These are phyloP conservation scores for Aspergillus unguis DNA, from an alignment of 2,329 filamentous ascomycete species.

Conservation along the genomic window DNA sequence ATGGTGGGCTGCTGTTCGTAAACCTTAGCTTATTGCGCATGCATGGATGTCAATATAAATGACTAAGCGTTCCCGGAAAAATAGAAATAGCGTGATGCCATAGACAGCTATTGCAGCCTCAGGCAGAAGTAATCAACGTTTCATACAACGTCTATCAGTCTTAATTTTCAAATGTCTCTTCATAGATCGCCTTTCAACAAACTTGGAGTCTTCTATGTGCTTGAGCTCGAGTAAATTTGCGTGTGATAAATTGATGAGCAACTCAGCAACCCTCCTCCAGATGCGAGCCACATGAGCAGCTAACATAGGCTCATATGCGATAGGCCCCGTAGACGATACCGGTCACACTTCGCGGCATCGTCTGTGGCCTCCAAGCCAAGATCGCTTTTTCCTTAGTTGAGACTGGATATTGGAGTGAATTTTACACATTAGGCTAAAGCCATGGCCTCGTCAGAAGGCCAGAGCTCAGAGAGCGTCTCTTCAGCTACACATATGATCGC, in stretches of 20 bases:
- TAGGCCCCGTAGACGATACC: not conserved
- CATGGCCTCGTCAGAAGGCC: not conserved
- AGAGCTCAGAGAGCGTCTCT: not conserved
- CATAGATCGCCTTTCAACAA: not conserved
- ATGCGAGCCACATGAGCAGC: not conserved
- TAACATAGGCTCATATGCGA: not conserved
- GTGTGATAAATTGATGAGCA: not conserved
- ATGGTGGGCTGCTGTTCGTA: constrained; percentile 2
- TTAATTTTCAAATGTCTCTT: not conserved
- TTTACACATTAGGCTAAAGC: no score
- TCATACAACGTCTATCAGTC: not conserved
- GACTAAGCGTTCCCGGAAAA: not conserved
- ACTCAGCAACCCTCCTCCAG: not conserved
- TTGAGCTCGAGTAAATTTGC: not conserved
- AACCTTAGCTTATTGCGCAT: no score
- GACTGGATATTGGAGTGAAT: not conserved
- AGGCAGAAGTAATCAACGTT: not conserved
- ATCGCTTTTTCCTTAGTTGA: not conserved
- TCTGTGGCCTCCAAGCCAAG: not conserved
- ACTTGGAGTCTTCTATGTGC: not conserved
- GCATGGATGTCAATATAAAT: not conserved
- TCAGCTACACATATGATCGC: not conserved
- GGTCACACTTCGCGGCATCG: not conserved
- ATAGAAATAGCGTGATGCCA: not conserved
- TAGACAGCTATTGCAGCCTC: not conserved